phyloP scores from a whole-genome alignment of 306 rosid genomes.

The Ochetophila trinervis region DNA sequence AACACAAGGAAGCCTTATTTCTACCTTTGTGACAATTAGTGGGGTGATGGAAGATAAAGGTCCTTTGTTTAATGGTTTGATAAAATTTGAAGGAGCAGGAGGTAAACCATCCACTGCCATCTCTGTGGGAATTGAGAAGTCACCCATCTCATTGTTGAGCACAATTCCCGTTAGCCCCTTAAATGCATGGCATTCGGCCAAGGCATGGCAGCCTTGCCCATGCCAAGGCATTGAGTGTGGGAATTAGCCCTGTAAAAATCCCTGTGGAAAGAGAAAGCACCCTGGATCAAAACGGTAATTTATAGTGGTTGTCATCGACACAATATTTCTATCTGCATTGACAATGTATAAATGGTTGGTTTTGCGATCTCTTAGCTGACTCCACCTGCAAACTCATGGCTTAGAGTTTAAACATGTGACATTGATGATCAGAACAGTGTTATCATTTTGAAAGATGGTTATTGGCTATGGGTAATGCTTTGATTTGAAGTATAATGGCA shows the following conservation, averaged over 20 bases:
- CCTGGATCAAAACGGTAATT: slow-evolving; percentile 60
- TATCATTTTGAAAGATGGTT: no score
- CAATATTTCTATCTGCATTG: slow-evolving; percentile 82
- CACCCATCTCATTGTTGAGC: slow-evolving; percentile 84
- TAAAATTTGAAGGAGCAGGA: slow-evolving; percentile 85
- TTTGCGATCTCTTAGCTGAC: slow-evolving; percentile 82
- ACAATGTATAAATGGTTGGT: slow-evolving; percentile 89
- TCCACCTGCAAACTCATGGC: slow-evolving; percentile 60
- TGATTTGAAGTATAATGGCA: slow-evolving; percentile 14
- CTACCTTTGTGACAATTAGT: slow-evolving; percentile 69
- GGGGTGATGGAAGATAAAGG: slow-evolving; percentile 93
- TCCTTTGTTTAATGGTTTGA: slow-evolving; percentile 72
- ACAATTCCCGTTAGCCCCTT: no score
- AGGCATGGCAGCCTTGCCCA: no score
- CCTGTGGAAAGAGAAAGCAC: slow-evolving; percentile 80
- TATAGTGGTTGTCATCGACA: slow-evolving; percentile 69
- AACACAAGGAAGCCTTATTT: background rate
- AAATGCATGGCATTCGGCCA: no score
- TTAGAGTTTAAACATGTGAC: slow-evolving; percentile 2
- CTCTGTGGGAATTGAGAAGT: slow-evolving; percentile 72
- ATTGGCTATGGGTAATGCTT: background rate
- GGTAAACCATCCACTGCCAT: slow-evolving; percentile 58
- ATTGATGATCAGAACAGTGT: no score
- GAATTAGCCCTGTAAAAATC: no score
- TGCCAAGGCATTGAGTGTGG: no score